Percentiles rank a stretch among this genome's conserved stretches.
Evolutionary conservation across 305 asterid species (phyloP).

Genomic region (Fraxinus latifolia): DNA sequence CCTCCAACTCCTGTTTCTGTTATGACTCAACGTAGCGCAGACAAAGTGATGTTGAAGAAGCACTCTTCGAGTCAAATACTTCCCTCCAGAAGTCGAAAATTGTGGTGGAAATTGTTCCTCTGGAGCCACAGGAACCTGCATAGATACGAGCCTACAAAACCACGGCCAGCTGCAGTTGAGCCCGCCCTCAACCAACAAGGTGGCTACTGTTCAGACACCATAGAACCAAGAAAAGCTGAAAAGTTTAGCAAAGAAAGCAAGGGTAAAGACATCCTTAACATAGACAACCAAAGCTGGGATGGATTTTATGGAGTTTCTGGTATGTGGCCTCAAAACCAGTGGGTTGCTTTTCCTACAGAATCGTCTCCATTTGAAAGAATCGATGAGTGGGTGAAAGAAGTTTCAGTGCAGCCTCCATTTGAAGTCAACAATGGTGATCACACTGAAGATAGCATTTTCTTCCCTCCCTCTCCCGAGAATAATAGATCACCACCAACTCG

Average conservation of each 20-base stretch:
- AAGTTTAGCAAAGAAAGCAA: slow-evolving; percentile 21
- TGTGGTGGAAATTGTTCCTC: slow-evolving; percentile 77
- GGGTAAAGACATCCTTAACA: slow-evolving; percentile 24
- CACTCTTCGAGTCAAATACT: slow-evolving; percentile 75
- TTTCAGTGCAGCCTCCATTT: slow-evolving; percentile 41
- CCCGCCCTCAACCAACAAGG: slow-evolving; percentile 37
- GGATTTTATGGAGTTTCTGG: slow-evolving; percentile 51
- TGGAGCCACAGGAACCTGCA: slow-evolving; percentile 82
- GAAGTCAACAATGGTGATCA: slow-evolving; percentile 33
- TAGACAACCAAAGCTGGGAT: slow-evolving; percentile 41
- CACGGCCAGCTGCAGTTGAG: slow-evolving; percentile 24
- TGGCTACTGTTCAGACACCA: slow-evolving; percentile 51
- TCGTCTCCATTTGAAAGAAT: slow-evolving; percentile 53
- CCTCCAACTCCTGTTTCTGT: slow-evolving; percentile 48
- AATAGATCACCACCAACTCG: slow-evolving; percentile 28
- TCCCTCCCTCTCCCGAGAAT: slow-evolving; percentile 38
- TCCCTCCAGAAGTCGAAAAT: slow-evolving; percentile 64
- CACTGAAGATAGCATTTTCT: slow-evolving; percentile 30
- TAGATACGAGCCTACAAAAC: slow-evolving; percentile 15
- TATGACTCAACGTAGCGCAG: slow-evolving; percentile 53
- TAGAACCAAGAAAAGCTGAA: slow-evolving; percentile 35
- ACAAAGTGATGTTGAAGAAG: slow-evolving; percentile 71
- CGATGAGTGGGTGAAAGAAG: slow-evolving; percentile 65
- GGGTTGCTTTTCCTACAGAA: slow-evolving; percentile 71
- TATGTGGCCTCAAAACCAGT: slow-evolving; percentile 74